These are phyloP conservation scores for Heteromeles arbutifolia DNA, from an alignment of 306 rosid genomes.

Conservation along the genomic window DNA sequence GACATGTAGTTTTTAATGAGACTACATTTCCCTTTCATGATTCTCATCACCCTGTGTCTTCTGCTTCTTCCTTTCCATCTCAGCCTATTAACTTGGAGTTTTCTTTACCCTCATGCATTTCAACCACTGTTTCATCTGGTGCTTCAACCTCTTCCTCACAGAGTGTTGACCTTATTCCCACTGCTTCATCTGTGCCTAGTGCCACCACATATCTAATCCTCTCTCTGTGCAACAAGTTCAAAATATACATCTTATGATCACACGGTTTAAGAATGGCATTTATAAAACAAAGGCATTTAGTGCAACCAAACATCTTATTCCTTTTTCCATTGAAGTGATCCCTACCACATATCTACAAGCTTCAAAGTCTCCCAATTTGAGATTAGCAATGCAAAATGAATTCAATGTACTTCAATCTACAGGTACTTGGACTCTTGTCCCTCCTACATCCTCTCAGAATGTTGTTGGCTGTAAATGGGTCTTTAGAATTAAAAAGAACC, in stretches of 20 bases:
- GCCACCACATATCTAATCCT: rapidly evolving
- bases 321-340: too few relatives aligned
- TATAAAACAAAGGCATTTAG: background rate
- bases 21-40: background rate
- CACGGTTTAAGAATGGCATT: background rate
- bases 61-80: rapidly evolving
- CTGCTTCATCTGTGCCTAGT: rapidly evolving
- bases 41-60: rapidly evolving
- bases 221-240: too few relatives aligned
- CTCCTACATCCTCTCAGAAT: too few relatives aligned
- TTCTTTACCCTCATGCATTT: too few relatives aligned
- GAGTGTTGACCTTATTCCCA: rapidly evolving
- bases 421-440: too few relatives aligned
- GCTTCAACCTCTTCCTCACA: too few relatives aligned
- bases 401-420: too few relatives aligned
- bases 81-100: rapidly evolving
- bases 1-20: background rate
- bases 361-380: too few relatives aligned
- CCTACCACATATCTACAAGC: too few relatives aligned
- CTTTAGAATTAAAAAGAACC: too few relatives aligned
- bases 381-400: too few relatives aligned
- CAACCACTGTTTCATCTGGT: rapidly evolving
- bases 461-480: background rate
- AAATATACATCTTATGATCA: background rate
- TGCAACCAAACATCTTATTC: background rate